These are phyloP conservation scores for Asterophora lycoperdoides DNA, from an alignment of 768 basidiomycete genomes.

Conservation along the genomic window DNA sequence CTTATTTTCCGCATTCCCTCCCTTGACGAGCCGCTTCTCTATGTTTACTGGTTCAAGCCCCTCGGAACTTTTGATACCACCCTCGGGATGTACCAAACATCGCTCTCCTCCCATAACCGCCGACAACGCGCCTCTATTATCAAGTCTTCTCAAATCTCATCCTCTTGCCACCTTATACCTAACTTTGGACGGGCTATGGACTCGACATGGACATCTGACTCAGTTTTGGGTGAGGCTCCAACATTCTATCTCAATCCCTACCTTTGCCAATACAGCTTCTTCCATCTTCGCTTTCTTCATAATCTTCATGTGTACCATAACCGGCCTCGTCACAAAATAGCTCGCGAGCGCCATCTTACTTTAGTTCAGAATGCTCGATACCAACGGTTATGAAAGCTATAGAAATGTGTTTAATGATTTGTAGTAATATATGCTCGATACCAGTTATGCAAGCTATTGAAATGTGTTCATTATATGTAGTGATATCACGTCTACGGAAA, in stretches of 20 bases:
- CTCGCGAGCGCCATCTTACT: too few relatives aligned
- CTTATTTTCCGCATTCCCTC: constrained; percentile 23
- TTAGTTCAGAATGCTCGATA: too few relatives aligned
- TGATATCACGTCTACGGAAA: too few relatives aligned
- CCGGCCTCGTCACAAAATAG: neutral
- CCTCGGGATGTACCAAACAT: constrained; percentile 18
- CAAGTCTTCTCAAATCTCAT: constrained; percentile 18
- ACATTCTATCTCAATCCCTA: constrained; percentile 29
- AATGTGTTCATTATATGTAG: too few relatives aligned
- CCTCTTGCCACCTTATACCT: constrained; percentile 28
- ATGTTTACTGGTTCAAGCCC: constrained; percentile 24
- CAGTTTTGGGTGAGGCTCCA: constrained; percentile 17
- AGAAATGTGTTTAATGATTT: too few relatives aligned
- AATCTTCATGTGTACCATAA: neutral
- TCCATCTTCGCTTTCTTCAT: constrained; percentile 17
- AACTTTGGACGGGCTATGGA: constrained; percentile 12
- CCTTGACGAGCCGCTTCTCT: constrained; percentile 18
- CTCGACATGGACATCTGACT: constrained; percentile 12
- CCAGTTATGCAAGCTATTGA: too few relatives aligned
- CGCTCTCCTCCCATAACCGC: constrained; percentile 12
- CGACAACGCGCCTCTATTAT: constrained; percentile 18
- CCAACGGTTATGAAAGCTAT: too few relatives aligned
- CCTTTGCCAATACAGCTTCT: constrained; percentile 26
- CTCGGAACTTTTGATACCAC: constrained; percentile 11
- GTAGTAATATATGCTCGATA: too few relatives aligned